Percentiles rank a stretch among this genome's conserved stretches.
Evolutionary conservation across 306 rosid genomes (phyloP).

Genomic region (Vigna trinervia): DNA sequence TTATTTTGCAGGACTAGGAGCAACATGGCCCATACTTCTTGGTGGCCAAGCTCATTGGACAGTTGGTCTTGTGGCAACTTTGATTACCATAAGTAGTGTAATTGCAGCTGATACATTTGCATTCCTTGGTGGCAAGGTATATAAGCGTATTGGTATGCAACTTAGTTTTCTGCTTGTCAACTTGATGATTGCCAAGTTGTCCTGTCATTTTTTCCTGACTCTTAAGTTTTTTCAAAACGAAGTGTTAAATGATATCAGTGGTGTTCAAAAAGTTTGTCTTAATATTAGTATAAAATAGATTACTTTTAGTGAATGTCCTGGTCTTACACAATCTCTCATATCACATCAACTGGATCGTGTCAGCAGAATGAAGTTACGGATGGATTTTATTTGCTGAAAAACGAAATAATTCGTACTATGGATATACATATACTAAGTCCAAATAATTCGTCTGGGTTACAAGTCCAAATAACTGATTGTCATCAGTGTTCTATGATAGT

Average conservation of each 20-base stretch:
- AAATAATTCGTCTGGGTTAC: neutral
- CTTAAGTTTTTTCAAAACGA: neutral
- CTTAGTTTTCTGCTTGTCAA: constrained; percentile 20
- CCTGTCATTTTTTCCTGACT: constrained; percentile 7
- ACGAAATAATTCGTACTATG: constrained; percentile 15
- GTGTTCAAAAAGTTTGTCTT: constrained; percentile 15
- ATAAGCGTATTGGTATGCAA: constrained; percentile 36
- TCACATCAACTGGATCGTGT: constrained; percentile 10
- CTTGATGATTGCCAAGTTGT: constrained; percentile 12
- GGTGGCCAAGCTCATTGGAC: constrained; percentile 88
- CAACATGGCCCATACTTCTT: constrained; percentile 59
- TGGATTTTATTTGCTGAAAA: constrained; percentile 21
- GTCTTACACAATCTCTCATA: neutral
- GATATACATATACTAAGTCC: neutral
- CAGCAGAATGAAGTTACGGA: neutral
- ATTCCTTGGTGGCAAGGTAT: constrained; percentile 95
- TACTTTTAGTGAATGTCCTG: constrained; percentile 6
- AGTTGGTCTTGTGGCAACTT: constrained; percentile 94
- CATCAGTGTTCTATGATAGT: constrained; percentile 3
- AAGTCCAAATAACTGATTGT: constrained; percentile 3
- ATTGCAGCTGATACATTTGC: constrained; percentile 96
- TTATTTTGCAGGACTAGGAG: constrained; percentile 54
- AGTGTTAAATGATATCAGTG: constrained; percentile 8
- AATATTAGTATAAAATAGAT: neutral
- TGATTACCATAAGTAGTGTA: constrained; percentile 80